Percentiles rank a stretch among this genome's conserved stretches.
Evolutionary conservation across 257 asterid genomes (phyloP).

Genomic region (Forsythia viridissima): DNA sequence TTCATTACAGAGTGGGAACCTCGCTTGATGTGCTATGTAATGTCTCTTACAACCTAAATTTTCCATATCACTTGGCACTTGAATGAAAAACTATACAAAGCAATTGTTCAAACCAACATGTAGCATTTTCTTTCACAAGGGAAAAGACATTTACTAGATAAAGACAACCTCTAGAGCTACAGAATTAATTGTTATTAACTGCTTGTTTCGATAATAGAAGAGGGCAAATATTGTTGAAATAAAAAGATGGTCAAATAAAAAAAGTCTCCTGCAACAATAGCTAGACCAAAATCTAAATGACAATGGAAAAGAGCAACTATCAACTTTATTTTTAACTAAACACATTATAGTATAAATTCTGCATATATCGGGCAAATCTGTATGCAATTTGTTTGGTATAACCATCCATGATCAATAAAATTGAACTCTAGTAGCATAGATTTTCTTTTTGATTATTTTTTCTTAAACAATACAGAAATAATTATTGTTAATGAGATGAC

Average conservation of each 20-base stretch:
- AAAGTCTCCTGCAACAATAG: not conserved
- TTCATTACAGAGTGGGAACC: not conserved
- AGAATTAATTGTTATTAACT: too few relatives aligned
- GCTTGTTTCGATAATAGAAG: too few relatives aligned
- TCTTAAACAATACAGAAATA: not conserved
- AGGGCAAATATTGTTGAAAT: too few relatives aligned
- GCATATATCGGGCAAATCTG: not conserved
- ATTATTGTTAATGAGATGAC: not conserved
- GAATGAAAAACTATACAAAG: not conserved
- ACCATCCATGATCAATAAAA: not conserved
- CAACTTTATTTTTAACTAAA: not conserved
- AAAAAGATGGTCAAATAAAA: not conserved
- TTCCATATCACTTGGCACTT: not conserved
- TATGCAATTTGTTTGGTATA: not conserved
- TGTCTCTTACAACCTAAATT: not conserved
- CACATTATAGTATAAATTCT: not conserved
- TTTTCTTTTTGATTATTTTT: too few relatives aligned
- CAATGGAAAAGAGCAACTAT: not conserved
- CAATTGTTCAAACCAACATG: not conserved
- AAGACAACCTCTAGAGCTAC: not conserved
- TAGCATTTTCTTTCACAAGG: not conserved
- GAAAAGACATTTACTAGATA: not conserved
- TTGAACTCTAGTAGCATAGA: not conserved
- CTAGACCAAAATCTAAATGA: not conserved
- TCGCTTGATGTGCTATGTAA: not conserved